Conservation (phyloP, 495 filamentous ascomycete genomes). For the Hyphodiscus hymeniophilus region DNA sequence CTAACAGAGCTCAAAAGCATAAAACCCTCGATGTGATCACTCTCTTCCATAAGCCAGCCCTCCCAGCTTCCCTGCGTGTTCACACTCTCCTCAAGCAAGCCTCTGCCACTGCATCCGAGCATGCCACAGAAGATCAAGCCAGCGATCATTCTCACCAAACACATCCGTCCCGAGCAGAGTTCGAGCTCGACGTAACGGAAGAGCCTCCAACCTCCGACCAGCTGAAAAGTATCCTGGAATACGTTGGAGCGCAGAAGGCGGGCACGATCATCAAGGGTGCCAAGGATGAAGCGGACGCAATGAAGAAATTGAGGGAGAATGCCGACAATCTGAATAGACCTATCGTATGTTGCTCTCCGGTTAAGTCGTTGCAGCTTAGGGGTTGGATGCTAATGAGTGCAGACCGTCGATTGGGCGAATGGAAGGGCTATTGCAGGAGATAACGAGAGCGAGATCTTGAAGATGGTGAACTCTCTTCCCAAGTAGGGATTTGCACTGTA, state of each 20-base stretch:
- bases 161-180: slow-evolving; percentile 45
- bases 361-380: too few relatives aligned
- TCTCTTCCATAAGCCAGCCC: slow-evolving; percentile 79
- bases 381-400: not conserved
- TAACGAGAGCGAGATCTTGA: slow-evolving; percentile 76
- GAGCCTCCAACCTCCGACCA: slow-evolving; percentile 74
- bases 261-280: slow-evolving; percentile 64
- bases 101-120: slow-evolving; percentile 49
- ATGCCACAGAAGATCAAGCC: slow-evolving; percentile 59
- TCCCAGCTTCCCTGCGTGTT: slow-evolving; percentile 54
- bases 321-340: slow-evolving; percentile 60
- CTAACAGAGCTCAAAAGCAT: slow-evolving; percentile 36
- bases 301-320: slow-evolving; percentile 59
- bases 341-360: slow-evolving; percentile 42
- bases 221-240: slow-evolving; percentile 79
- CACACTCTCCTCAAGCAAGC: slow-evolving; percentile 68
- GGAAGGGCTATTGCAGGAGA: slow-evolving; percentile 71
- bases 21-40: slow-evolving; percentile 88
- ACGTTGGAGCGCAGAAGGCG: slow-evolving; percentile 50
- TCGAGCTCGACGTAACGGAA: slow-evolving; percentile 82
- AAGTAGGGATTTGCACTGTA: slow-evolving; percentile 24
- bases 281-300: slow-evolving; percentile 58
- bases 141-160: slow-evolving; percentile 47
- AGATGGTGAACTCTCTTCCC: slow-evolving; percentile 57
- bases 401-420: slow-evolving; percentile 92